Conservation (phyloP, 2,329 filamentous ascomycete species). For the Karstenula rhodostoma region DNA sequence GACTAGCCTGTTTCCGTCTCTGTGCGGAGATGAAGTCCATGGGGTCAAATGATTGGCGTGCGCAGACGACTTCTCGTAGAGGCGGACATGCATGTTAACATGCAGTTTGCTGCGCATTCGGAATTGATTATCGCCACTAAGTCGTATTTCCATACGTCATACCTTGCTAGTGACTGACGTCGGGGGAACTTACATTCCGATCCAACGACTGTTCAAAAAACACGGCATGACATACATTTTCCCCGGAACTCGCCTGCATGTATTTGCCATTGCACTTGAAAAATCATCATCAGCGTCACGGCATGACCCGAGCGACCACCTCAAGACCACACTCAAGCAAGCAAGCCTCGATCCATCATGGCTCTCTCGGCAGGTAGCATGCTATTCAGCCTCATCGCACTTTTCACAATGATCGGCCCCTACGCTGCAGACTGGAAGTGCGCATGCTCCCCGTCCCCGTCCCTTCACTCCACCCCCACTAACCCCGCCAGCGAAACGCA, state of each 20-base stretch:
- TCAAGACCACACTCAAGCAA: background rate
- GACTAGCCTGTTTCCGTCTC: background rate
- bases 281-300: background rate
- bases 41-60: background rate
- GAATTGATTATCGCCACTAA: background rate
- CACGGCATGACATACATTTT: no score
- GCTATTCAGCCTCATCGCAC: conserved; percentile 30
- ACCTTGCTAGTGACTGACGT: background rate
- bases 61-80: no score
- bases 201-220: no score
- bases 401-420: conserved; percentile 42
- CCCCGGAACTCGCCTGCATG: no score
- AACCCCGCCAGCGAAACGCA: conserved; percentile 45
- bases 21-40: background rate
- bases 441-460: background rate
- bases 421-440: conserved; percentile 47
- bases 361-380: background rate
- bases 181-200: background rate
- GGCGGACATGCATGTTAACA: no score
- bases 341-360: background rate
- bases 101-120: background rate
- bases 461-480: background rate
- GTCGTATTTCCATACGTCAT: background rate
- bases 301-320: background rate
- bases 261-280: no score